These are phyloP conservation scores for Bruguiera parviflora DNA, from an alignment of 345 rosid genomes.

Conservation along the genomic window DNA sequence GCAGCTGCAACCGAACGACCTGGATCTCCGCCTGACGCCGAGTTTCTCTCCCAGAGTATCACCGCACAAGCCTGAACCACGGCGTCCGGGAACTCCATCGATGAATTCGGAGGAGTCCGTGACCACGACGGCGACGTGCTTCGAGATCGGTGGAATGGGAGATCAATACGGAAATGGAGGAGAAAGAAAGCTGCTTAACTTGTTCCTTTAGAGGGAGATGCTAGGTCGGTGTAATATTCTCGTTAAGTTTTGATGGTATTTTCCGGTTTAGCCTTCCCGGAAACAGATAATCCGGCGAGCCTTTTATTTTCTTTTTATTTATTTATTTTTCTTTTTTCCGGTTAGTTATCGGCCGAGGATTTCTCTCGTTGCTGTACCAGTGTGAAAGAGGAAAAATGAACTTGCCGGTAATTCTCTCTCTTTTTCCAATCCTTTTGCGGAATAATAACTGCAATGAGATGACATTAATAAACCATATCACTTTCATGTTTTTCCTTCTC, in stretches of 20 bases:
- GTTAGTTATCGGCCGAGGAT: constrained; percentile 49
- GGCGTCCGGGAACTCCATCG: constrained; percentile 63
- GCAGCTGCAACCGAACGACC: constrained; percentile 44
- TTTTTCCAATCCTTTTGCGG: neutral
- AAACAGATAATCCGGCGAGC: constrained; percentile 36
- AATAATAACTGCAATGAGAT: constrained; percentile 13
- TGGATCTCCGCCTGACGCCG: constrained; percentile 63
- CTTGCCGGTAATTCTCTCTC: constrained; percentile 32
- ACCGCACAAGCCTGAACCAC: constrained; percentile 23
- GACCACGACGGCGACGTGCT: constrained; percentile 53
- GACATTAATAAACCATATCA: constrained; percentile 23
- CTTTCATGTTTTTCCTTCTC: neutral
- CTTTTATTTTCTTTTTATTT: no score
- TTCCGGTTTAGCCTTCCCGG: constrained; percentile 21
- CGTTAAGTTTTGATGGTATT: neutral
- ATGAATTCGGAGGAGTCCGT: constrained; percentile 88
- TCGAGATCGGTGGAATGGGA: constrained; percentile 39
- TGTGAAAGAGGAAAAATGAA: constrained; percentile 49
- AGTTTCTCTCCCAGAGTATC: constrained; percentile 21
- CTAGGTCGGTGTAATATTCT: constrained; percentile 14
- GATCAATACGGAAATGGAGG: constrained; percentile 32
- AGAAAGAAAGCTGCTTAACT: constrained; percentile 48
- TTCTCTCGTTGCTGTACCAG: constrained; percentile 28
- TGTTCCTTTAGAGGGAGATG: constrained; percentile 40
- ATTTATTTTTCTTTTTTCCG: constrained; percentile 11